Evolutionary conservation across 768 basidiomycete species (phyloP).

Genomic region (Rubroboletus satanas): DNA sequence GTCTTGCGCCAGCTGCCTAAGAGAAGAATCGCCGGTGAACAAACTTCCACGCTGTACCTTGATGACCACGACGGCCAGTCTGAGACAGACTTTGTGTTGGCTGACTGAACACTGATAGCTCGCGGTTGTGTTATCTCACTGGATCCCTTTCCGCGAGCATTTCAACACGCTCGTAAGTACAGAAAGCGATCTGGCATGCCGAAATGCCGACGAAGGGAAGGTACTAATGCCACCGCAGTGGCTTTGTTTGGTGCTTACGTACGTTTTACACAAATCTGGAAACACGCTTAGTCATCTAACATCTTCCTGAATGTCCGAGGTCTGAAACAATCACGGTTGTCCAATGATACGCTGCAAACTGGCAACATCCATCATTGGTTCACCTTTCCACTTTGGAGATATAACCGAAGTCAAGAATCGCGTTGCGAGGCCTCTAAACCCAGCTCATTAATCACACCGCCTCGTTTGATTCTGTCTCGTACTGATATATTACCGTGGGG

Average conservation of each 20-base stretch:
- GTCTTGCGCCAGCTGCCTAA: background rate
- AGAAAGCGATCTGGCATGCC: background rate
- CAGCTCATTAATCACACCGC: conserved; percentile 11
- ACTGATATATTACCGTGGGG: conserved; percentile 2
- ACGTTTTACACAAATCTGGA: background rate
- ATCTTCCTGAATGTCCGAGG: background rate
- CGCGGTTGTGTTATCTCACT: background rate
- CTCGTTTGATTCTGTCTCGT: background rate
- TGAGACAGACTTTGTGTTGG: background rate
- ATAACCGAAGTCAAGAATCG: background rate
- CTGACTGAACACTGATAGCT: background rate
- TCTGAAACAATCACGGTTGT: background rate
- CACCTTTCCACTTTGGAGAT: background rate
- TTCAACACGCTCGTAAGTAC: background rate
- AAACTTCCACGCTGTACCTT: conserved; percentile 2
- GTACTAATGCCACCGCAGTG: background rate
- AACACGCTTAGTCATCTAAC: background rate
- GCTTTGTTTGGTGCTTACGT: background rate
- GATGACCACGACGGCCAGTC: background rate
- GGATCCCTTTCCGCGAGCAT: background rate
- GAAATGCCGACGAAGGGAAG: background rate
- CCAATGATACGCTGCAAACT: background rate
- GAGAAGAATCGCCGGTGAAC: background rate
- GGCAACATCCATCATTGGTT: background rate
- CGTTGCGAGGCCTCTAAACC: background rate